These are phyloP conservation scores for Fragilariopsis cylindrus DNA, from an alignment of 108 stramenopile genomes.

Conservation along the genomic window DNA sequence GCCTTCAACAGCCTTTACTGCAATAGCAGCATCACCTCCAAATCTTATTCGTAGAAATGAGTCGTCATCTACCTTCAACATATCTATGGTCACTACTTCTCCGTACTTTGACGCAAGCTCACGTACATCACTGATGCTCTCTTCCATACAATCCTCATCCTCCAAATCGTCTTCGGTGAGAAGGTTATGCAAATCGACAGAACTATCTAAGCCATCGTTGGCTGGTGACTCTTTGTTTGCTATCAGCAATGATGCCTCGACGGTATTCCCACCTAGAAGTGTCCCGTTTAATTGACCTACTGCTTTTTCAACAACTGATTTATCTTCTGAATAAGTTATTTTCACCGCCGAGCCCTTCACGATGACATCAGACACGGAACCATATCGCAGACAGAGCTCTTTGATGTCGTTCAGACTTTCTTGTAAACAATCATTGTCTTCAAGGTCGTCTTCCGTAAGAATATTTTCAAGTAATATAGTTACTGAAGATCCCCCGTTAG, in stretches of 20 bases:
- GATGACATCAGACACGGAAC: conserved; percentile 19
- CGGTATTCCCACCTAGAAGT: conserved; percentile 45
- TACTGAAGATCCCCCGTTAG: background rate
- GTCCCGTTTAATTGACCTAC: conserved; percentile 52
- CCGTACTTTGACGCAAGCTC: conserved; percentile 51
- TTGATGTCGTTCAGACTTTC: conserved; percentile 73
- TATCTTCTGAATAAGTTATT: conserved; percentile 18
- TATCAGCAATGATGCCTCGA: conserved; percentile 25
- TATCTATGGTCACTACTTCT: conserved; percentile 50
- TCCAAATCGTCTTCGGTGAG: conserved; percentile 71
- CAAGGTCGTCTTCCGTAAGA: conserved; percentile 79
- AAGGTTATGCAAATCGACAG: conserved; percentile 55
- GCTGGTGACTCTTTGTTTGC: background rate
- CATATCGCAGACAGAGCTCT: conserved; percentile 41
- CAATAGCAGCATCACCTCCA: conserved; percentile 28
- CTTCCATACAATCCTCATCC: conserved; percentile 76
- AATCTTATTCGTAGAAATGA: conserved; percentile 31
- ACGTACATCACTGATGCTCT: conserved; percentile 63
- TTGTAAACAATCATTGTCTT: conserved; percentile 72
- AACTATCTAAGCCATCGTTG: background rate
- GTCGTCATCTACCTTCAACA: conserved; percentile 38
- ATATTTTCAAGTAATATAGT: conserved; percentile 55
- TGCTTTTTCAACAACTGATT: conserved; percentile 35
- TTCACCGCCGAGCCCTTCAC: conserved; percentile 21
- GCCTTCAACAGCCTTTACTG: conserved; percentile 39